phyloP scores from a whole-genome alignment of 1,139 yeast genomes.

The Yamadazyma friedrichii region DNA sequence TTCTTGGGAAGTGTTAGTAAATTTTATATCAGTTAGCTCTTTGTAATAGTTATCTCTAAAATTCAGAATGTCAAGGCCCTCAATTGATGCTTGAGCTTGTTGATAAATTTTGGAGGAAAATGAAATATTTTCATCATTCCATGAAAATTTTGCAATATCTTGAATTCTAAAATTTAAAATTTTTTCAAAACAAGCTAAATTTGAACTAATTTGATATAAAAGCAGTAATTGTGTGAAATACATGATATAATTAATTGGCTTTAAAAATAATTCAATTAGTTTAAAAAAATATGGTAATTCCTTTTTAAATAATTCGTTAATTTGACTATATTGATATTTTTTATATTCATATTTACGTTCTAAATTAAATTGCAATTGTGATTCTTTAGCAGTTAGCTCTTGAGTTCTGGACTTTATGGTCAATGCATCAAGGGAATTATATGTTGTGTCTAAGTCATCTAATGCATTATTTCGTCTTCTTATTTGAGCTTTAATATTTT shows the following conservation, averaged over 20 bases:
- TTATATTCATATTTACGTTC: slow-evolving; percentile 32
- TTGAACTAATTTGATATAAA: slow-evolving; percentile 25
- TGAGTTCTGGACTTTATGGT: slow-evolving; percentile 21
- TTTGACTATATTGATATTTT: slow-evolving; percentile 25
- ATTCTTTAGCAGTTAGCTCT: slow-evolving; percentile 28
- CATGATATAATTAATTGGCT: slow-evolving; percentile 8
- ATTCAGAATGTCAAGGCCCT: slow-evolving; percentile 20
- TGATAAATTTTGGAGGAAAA: not conserved
- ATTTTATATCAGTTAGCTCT: slow-evolving; percentile 8
- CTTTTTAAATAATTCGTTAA: slow-evolving; percentile 31
- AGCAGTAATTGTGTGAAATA: slow-evolving; percentile 21
- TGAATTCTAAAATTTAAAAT: slow-evolving; percentile 2
- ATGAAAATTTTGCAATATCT: not conserved
- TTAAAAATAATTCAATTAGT: slow-evolving; percentile 19
- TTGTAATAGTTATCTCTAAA: slow-evolving; percentile 20
- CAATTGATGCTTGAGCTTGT: slow-evolving; percentile 17
- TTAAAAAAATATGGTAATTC: slow-evolving; percentile 41
- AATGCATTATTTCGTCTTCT: slow-evolving; percentile 29
- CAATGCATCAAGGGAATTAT: slow-evolving; percentile 25
- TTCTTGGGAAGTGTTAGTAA: not conserved
- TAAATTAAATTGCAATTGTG: slow-evolving; percentile 26
- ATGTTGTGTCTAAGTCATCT: slow-evolving; percentile 35
- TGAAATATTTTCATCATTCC: slow-evolving; percentile 1
- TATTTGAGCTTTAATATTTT: slow-evolving; percentile 26
- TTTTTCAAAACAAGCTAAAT: slow-evolving; percentile 1